Evolutionary conservation across 1,139 yeast genomes (phyloP).

Genomic region (Petasospora rhodanensis): DNA sequence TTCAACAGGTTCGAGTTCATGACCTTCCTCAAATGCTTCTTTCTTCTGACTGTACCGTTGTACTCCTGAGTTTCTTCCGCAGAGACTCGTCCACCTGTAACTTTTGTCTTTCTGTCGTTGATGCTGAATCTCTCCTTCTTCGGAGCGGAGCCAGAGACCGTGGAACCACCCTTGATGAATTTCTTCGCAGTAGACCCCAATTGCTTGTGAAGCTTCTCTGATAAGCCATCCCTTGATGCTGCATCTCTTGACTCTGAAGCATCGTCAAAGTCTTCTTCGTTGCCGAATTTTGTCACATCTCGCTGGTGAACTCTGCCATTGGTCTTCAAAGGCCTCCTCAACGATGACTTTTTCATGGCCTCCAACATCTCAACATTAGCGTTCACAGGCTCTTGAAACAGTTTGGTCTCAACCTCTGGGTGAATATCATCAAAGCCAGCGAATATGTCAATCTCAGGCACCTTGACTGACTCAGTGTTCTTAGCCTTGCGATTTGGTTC

Average conservation of each 20-base stretch:
- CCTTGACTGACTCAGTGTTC: not conserved
- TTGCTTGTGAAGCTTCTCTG: constrained; percentile 3
- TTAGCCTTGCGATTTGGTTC: not conserved
- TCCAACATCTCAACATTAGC: constrained; percentile 8
- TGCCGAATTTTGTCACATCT: not conserved
- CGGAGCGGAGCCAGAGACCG: too few relatives aligned
- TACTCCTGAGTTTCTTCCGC: not conserved
- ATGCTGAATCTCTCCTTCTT: constrained; percentile 6
- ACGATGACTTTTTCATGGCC: constrained; percentile 7
- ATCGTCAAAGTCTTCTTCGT: too few relatives aligned
- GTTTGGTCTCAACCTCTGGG: not conserved
- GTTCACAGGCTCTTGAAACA: constrained; percentile 8
- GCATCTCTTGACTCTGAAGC: too few relatives aligned
- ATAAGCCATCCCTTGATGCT: not conserved
- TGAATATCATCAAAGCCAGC: constrained; percentile 14
- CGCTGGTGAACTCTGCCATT: not conserved
- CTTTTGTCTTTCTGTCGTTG: constrained; percentile 6
- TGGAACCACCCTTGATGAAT: constrained; percentile 10
- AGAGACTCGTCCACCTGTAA: not conserved
- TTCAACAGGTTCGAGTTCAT: too few relatives aligned
- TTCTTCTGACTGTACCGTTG: not conserved
- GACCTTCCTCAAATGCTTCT: not conserved
- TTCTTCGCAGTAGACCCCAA: constrained; percentile 5
- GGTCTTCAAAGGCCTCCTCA: constrained; percentile 7
- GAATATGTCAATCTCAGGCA: constrained; percentile 13